These are phyloP conservation scores for Trichosporon asahii DNA, from an alignment of 1,284 basidiomycete genomes.

Conservation along the genomic window DNA sequence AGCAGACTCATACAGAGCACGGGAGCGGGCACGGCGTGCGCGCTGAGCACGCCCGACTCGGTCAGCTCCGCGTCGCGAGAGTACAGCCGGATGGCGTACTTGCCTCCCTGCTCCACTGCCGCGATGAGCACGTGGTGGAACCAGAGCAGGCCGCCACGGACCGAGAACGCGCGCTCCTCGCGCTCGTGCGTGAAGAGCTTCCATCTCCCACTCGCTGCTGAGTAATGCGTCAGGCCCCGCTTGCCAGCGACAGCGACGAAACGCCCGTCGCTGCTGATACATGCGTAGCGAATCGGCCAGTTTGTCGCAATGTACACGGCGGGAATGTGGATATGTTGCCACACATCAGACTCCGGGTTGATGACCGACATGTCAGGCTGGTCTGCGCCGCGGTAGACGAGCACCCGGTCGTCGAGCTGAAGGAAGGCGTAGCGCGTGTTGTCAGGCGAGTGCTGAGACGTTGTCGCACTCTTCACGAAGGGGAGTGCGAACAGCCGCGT, in stretches of 20 bases:
- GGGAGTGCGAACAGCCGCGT: conserved; percentile 69
- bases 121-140: conserved; percentile 94
- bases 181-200: conserved; percentile 77
- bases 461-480: conserved; percentile 91
- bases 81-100: conserved; percentile 84
- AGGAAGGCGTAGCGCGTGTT: conserved; percentile 77
- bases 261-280: conserved; percentile 84
- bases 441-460: conserved; percentile 79
- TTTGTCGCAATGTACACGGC: conserved; percentile 81
- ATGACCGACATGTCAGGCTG: conserved; percentile 98
- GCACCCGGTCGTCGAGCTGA: conserved; percentile 87
- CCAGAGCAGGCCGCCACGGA: conserved; percentile 92
- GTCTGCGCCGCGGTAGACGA: conserved; percentile 95
- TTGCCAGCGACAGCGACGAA: conserved; percentile 91
- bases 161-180: conserved; percentile 86
- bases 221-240: conserved; percentile 89
- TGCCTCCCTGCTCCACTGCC: conserved; percentile 74
- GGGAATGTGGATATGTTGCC: conserved; percentile 89
- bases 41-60: conserved; percentile 77
- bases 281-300: conserved; percentile 93
- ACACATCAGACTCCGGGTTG: conserved; percentile 97
- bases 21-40: conserved; percentile 71
- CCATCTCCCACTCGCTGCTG: conserved; percentile 89
- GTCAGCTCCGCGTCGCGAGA: conserved; percentile 91
- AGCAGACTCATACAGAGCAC: conserved; percentile 84